Percentiles rank a stretch among this genome's conserved stretches.
Conservation (phyloP, 495 filamentous ascomycete species). For the Aspergillus bertholletiae region DNA sequence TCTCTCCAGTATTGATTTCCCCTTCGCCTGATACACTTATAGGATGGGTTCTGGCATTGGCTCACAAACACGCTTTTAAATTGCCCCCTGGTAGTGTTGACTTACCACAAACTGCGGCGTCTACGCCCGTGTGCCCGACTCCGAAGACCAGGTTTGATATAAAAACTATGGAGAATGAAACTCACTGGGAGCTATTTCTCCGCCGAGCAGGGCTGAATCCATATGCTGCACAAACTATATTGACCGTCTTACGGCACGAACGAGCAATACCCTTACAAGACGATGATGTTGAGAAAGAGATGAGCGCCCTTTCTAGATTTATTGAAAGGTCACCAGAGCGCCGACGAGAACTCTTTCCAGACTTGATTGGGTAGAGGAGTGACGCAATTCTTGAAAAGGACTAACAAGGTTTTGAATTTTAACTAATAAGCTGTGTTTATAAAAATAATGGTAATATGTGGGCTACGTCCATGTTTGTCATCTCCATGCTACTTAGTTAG, state of each 20-base stretch:
- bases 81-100: not conserved
- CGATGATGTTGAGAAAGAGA: not conserved
- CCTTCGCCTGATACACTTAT: slow-evolving; percentile 41
- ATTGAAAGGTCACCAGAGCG: slow-evolving; percentile 18
- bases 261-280: not conserved
- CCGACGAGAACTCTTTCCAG: slow-evolving; percentile 39
- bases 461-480: not conserved
- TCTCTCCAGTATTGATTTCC: slow-evolving; percentile 23
- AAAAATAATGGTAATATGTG: not conserved
- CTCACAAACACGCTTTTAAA: slow-evolving; percentile 21
- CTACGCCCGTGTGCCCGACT: slow-evolving; percentile 12
- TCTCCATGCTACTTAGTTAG: no score
- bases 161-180: slow-evolving; percentile 41
- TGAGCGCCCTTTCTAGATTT: slow-evolving; percentile 12
- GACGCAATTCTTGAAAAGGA: slow-evolving; percentile 34
- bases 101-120: not conserved
- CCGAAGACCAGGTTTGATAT: slow-evolving; percentile 6
- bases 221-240: slow-evolving; percentile 70
- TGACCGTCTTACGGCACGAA: slow-evolving; percentile 25
- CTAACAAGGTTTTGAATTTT: slow-evolving; percentile 23
- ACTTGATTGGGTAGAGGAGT: slow-evolving; percentile 49
- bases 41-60: slow-evolving; percentile 28
- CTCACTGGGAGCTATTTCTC: slow-evolving; percentile 72
- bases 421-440: not conserved
- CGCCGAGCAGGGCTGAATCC: slow-evolving; percentile 73